phyloP scores from a whole-genome alignment of 495 filamentous ascomycete genomes.

The Trichodelitschia bisporula region DNA sequence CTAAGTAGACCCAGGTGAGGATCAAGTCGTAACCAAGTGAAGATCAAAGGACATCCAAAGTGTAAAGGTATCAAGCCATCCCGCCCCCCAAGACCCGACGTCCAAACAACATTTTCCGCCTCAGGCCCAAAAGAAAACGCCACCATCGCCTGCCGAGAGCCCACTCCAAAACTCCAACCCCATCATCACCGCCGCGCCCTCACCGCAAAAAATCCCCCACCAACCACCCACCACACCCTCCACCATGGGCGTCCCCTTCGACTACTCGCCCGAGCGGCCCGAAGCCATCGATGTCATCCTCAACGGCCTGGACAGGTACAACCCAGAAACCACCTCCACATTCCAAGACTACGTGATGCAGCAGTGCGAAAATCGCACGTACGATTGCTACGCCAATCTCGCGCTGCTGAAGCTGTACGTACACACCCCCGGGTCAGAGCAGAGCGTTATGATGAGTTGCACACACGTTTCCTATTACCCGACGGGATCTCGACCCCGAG shows the following conservation, averaged over 20 bases:
- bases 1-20: too few relatives aligned
- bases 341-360: conserved; percentile 89
- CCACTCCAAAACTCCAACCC: too few relatives aligned
- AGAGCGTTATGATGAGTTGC: too few relatives aligned
- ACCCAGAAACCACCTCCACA: conserved; percentile 79
- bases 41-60: too few relatives aligned
- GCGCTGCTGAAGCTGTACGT: conserved; percentile 95
- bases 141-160: too few relatives aligned
- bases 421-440: background rate
- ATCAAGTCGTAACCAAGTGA: too few relatives aligned
- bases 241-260: conserved; percentile 25
- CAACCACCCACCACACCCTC: conserved; percentile 1
- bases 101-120: too few relatives aligned
- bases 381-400: conserved; percentile 89
- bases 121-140: too few relatives aligned
- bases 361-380: conserved; percentile 85
- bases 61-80: too few relatives aligned
- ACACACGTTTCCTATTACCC: conserved; percentile 99
- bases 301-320: conserved; percentile 90
- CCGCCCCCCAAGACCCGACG: too few relatives aligned
- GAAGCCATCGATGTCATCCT: conserved; percentile 79
- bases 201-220: too few relatives aligned
- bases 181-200: too few relatives aligned
- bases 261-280: conserved; percentile 39
- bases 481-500: conserved; percentile 36